Evolutionary conservation across 2,329 filamentous ascomycete genomes (phyloP).

Genomic region (Ambrosiella beaveri): DNA sequence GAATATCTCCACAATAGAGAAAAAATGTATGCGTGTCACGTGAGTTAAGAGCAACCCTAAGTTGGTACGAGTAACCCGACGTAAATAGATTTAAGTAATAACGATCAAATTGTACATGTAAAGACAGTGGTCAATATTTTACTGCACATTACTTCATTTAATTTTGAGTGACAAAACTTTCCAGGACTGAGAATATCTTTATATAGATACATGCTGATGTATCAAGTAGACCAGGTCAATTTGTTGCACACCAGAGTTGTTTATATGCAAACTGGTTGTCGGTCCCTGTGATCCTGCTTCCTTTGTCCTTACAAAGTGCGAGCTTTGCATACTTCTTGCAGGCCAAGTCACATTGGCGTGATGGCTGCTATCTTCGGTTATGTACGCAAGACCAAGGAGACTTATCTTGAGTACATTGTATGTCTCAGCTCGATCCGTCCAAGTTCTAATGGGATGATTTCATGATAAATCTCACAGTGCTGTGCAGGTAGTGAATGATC

Average conservation of each 20-base stretch:
- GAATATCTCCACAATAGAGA: too few relatives aligned
- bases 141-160: too few relatives aligned
- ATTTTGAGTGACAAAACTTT: not conserved
- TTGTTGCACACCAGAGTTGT: not conserved
- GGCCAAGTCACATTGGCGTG: not conserved
- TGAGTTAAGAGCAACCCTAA: too few relatives aligned
- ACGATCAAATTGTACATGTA: too few relatives aligned
- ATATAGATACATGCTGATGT: not conserved
- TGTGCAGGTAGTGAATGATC: too few relatives aligned
- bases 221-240: not conserved
- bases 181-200: not conserved
- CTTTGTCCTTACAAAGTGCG: not conserved
- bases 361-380: not conserved
- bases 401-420: not conserved
- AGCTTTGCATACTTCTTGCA: not conserved
- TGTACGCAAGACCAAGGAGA: constrained; percentile 8
- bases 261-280: not conserved
- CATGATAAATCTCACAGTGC: too few relatives aligned
- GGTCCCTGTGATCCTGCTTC: not conserved
- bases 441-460: too few relatives aligned
- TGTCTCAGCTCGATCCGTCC: too few relatives aligned
- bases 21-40: too few relatives aligned
- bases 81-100: too few relatives aligned
- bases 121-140: too few relatives aligned
- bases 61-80: too few relatives aligned